Evolutionary conservation across 768 basidiomycete genomes (phyloP).

Genomic region (Paxillus rubicundulus): DNA sequence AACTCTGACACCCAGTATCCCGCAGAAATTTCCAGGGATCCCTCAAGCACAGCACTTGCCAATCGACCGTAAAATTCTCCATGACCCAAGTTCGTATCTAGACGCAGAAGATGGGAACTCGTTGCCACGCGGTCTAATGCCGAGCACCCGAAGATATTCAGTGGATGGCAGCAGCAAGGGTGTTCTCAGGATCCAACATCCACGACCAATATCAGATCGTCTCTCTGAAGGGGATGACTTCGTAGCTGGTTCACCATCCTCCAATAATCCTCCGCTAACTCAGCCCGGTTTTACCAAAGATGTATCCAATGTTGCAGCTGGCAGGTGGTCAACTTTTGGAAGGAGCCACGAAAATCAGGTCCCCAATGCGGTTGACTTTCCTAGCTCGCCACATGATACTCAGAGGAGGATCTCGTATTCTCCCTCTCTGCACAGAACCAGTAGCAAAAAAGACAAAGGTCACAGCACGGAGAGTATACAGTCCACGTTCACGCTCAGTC

Average conservation of each 20-base stretch:
- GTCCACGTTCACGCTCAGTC: slow-evolving; percentile 21
- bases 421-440: slow-evolving; percentile 18
- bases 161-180: slow-evolving; percentile 2
- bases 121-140: slow-evolving; percentile 24
- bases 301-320: slow-evolving; percentile 16
- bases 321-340: slow-evolving; percentile 38
- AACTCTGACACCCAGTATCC: not conserved
- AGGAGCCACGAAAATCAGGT: slow-evolving; percentile 19
- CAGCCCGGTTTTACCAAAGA: slow-evolving; percentile 13
- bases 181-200: slow-evolving; percentile 5
- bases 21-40: not conserved
- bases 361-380: slow-evolving; percentile 13
- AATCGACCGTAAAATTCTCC: slow-evolving; percentile 28
- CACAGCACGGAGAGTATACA: slow-evolving; percentile 14
- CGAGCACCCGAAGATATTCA: slow-evolving; percentile 25
- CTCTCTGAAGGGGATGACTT: not conserved
- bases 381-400: slow-evolving; percentile 13
- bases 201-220: not conserved
- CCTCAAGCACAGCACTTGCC: slow-evolving; percentile 2
- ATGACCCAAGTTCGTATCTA: slow-evolving; percentile 30
- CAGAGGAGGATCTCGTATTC: slow-evolving; percentile 15
- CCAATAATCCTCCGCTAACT: slow-evolving; percentile 12
- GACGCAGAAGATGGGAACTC: slow-evolving; percentile 12
- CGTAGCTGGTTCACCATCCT: not conserved
- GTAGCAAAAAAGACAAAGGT: slow-evolving; percentile 3